Evolutionary conservation across 805 yeast species (phyloP), one percentile per base, ranked within the genome.

Genomic region (Pichia paraexigua): DNA sequence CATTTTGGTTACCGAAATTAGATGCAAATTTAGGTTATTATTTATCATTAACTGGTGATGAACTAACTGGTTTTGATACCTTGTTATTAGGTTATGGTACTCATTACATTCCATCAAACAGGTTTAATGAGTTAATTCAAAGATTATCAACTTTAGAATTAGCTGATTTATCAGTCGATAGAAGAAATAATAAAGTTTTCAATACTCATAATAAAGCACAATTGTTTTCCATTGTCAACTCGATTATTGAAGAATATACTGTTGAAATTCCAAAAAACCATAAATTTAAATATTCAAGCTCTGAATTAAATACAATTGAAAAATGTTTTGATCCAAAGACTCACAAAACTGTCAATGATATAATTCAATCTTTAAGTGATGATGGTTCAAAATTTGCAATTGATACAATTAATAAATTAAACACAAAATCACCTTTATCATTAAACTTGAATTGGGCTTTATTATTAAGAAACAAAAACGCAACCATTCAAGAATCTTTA

Each of bases 71-170:
- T 17, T 71, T 76, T 57, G 98, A 92, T 63, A 83, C 85, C n/a
- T 83, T 88, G 62, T 66, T 83, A 57, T 76, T 85, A 10, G 98
- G 98, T 32, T 77, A 85, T 57, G 95, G 96, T 41, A 89, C 98
- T 15, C 99, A 94, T 66, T 94, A 82, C 63, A 84, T 92, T 28
- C 83, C 88, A 18, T 73, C 84, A 35, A 78, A 75, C 53, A 78
- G 84, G 57, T 64, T 90, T 47, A 75, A 74, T 1, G 82, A 78
- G 25, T 75, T 92, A 58, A 76, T 78, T 55, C 74, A 73, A 48
- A 79, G 95, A 56, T 74, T 92, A 54, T 75, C 85, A 10, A 82
- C 77, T 60, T 71, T 88, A 54, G 79, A 77, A 35, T 53, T 63
- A 7, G 55, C 54, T 15, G 51, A 58, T 15, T 54, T 65, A 28